Evolutionary conservation across 2,329 filamentous ascomycete genomes (phyloP).

Genomic region (Verticillium alfalfae): DNA sequence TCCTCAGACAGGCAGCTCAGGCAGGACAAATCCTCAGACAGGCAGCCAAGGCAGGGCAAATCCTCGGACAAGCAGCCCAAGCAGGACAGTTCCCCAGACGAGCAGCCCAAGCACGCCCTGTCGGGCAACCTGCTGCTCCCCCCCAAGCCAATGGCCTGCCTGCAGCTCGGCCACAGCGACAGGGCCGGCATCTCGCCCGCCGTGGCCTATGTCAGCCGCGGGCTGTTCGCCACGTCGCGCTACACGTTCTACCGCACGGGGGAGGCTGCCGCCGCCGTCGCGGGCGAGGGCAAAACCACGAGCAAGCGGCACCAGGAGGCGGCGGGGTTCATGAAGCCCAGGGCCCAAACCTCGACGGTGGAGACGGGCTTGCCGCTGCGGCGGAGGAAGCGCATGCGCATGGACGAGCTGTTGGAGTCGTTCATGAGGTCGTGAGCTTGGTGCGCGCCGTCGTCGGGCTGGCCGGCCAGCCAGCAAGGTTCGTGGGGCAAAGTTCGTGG

Average conservation of each 20-base stretch:
- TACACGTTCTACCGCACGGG: constrained; percentile 22
- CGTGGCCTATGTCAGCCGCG: constrained; percentile 28
- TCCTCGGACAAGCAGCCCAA: too few species aligned
- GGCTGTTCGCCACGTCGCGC: constrained; percentile 24
- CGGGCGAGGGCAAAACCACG: constrained; percentile 12
- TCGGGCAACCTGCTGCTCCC: constrained; percentile 30
- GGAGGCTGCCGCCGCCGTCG: neutral
- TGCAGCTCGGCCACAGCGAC: constrained; percentile 30
- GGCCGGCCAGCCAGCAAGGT: too few species aligned
- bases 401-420: constrained; percentile 26
- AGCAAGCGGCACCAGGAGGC: constrained; percentile 2
- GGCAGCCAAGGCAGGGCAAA: too few species aligned
- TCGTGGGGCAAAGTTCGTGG: neutral
- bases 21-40: too few species aligned
- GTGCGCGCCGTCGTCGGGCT: too few species aligned
- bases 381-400: constrained; percentile 23
- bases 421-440: constrained; percentile 7
- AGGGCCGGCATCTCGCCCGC: constrained; percentile 24
- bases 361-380: constrained; percentile 14
- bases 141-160: constrained; percentile 27
- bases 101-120: constrained; percentile 18
- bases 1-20: too few species aligned
- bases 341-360: constrained; percentile 5
- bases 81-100: too few species aligned
- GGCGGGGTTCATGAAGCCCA: constrained; percentile 8